These are phyloP conservation scores for Aspergillus pseudoviridinutans DNA, from an alignment of 2,329 filamentous ascomycete species.

Conservation along the genomic window DNA sequence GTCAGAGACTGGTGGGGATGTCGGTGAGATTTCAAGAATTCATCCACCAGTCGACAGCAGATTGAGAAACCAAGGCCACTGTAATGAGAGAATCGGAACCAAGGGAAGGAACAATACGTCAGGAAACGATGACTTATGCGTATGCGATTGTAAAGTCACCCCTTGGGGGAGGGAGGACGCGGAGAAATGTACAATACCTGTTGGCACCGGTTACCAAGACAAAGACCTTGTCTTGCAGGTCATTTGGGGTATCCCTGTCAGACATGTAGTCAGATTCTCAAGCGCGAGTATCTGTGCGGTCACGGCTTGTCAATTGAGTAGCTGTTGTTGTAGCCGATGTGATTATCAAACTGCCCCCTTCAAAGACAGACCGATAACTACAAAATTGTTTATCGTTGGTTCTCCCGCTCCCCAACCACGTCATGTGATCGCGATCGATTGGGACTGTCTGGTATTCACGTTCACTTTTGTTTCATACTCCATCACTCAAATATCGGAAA, in stretches of 20 bases:
- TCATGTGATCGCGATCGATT: neutral
- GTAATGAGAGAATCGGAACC: constrained; percentile 11
- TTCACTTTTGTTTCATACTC: neutral
- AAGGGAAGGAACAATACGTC: constrained; percentile 7
- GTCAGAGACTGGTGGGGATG: constrained; percentile 63
- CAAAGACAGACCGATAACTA: neutral
- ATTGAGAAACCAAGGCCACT: constrained; percentile 86
- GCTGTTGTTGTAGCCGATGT: neutral
- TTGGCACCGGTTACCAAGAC: constrained; percentile 82
- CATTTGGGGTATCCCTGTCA: constrained; percentile 2
- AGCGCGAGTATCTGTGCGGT: neutral
- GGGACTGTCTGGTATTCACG: neutral
- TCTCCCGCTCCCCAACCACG: neutral
- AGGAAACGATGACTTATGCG: constrained; percentile 1
- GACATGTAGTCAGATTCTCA: constrained; percentile 10
- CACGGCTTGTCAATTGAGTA: neutral
- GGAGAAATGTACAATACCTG: constrained; percentile 55
- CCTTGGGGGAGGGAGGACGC: neutral
- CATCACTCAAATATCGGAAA: neutral
- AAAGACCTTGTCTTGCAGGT: constrained; percentile 26
- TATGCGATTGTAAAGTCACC: neutral
- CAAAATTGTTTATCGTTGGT: neutral
- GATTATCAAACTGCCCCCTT: neutral
- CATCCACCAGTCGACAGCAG: constrained; percentile 80
- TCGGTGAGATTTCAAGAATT: constrained; percentile 71